Evolutionary conservation across 163 green algal genomes (phyloP).

Genomic region (Volvox carteri): DNA sequence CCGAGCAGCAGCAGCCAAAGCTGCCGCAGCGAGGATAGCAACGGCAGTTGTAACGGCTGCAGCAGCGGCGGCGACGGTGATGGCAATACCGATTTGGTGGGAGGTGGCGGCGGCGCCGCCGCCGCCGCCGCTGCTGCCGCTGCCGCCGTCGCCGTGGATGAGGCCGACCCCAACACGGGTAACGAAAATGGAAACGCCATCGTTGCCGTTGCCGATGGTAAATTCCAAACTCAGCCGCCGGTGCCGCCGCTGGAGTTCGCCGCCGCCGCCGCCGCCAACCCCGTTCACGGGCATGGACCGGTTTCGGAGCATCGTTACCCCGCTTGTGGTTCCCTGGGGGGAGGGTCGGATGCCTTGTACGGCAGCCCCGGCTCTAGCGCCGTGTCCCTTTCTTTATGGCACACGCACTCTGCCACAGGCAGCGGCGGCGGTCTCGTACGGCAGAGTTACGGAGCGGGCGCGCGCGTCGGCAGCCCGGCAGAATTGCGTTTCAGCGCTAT

Average conservation of each 20-base stretch:
- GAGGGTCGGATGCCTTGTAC: background rate
- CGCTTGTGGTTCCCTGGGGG: background rate
- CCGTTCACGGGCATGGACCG: background rate
- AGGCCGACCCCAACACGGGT: background rate
- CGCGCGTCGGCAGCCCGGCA: background rate
- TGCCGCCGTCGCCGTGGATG: background rate
- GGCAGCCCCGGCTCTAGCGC: constrained; percentile 2
- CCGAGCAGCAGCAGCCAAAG: constrained; percentile 5
- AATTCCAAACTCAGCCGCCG: background rate
- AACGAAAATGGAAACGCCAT: background rate
- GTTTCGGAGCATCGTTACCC: background rate
- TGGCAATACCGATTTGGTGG: background rate
- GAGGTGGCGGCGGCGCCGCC: too few relatives aligned
- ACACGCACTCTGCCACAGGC: background rate
- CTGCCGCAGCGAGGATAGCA: background rate
- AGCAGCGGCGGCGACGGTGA: background rate
- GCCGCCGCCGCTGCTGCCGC: background rate
- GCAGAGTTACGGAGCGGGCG: background rate
- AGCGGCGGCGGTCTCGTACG: background rate
- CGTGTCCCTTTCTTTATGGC: constrained; percentile 13
- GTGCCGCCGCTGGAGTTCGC: background rate
- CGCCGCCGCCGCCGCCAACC: background rate
- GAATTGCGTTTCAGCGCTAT: background rate
- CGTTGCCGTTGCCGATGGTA: background rate
- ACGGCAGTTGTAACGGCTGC: background rate